Conservation (phyloP, 2,329 filamentous ascomycete species). For the Aspergillus hiratsukae region DNA sequence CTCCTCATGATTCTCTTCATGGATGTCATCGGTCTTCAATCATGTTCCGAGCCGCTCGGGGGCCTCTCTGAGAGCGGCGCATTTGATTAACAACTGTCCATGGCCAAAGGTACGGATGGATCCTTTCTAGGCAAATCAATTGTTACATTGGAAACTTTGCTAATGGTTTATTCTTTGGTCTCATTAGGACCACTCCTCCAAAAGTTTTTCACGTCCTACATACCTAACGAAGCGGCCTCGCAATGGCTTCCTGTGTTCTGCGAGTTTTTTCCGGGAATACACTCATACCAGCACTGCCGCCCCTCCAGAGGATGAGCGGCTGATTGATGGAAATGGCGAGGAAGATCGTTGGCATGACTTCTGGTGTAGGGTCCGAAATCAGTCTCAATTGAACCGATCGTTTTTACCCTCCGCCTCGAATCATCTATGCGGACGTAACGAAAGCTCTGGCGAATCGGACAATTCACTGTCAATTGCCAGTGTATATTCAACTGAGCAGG, state of each 20-base stretch:
- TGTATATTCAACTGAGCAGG: not conserved
- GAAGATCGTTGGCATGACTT: conserved; percentile 7
- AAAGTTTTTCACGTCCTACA: conserved; percentile 4
- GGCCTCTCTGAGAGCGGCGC: conserved; percentile 33
- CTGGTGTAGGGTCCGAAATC: conserved; percentile 12
- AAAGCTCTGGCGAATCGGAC: not conserved
- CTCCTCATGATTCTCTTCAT: conserved; percentile 32
- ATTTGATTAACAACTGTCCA: conserved; percentile 21
- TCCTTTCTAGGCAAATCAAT: not conserved
- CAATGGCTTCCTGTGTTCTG: conserved; percentile 5
- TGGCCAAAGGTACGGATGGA: conserved; percentile 22
- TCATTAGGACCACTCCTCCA: conserved; percentile 6
- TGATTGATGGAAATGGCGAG: conserved; percentile 1
- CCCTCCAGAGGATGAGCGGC: not conserved
- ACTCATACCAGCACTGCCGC: conserved; percentile 1
- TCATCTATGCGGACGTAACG: not conserved
- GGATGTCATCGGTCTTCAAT: conserved; percentile 41
- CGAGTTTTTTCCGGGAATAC: not conserved
- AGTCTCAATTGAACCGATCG: conserved; percentile 12
- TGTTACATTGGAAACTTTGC: not conserved
- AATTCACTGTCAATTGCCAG: not conserved
- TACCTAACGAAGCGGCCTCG: not conserved
- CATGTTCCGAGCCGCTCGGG: conserved; percentile 35
- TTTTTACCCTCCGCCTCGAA: conserved; percentile 1
- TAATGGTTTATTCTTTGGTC: not conserved